Percentiles rank a stretch among this genome's conserved stretches.
These are phyloP conservation scores for Tirmania nivea DNA, from an alignment of 495 filamentous ascomycete genomes.

Conservation along the genomic window DNA sequence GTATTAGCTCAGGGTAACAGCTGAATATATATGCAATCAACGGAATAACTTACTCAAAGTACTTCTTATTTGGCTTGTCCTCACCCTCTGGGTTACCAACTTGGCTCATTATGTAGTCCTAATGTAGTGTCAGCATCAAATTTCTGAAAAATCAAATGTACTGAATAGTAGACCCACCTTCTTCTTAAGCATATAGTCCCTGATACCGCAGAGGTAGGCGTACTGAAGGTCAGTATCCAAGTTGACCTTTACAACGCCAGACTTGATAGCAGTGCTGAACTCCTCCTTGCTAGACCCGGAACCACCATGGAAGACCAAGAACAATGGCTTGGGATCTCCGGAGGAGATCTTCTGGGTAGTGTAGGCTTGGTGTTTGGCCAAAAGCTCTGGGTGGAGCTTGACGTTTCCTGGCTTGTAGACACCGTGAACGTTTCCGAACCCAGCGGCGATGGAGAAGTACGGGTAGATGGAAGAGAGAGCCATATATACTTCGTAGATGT, in stretches of 20 bases:
- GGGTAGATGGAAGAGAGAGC: constrained; percentile 59
- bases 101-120: constrained; percentile 57
- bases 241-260: constrained; percentile 97
- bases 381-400: constrained; percentile 77
- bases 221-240: constrained; percentile 77
- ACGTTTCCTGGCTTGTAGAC: constrained; percentile 99
- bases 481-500: constrained; percentile 74
- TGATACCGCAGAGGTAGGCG: constrained; percentile 73
- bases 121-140: neutral
- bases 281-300: constrained; percentile 76
- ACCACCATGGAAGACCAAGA: constrained; percentile 98
- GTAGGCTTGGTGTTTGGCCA: constrained; percentile 81
- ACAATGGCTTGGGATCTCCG: constrained; percentile 70
- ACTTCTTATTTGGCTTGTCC: constrained; percentile 99
- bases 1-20: neutral
- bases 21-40: constrained; percentile 6
- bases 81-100: constrained; percentile 90
- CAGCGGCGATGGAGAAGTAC: constrained; percentile 95
- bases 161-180: constrained; percentile 24
- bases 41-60: constrained; percentile 40
- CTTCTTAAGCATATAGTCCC: constrained; percentile 82
- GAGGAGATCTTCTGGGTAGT: constrained; percentile 50
- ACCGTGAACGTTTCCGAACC: constrained; percentile 97
- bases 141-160: neutral
- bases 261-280: constrained; percentile 63